These are phyloP conservation scores for Aspergillus chevalieri DNA, from an alignment of 2,329 filamentous ascomycete genomes.

Conservation along the genomic window DNA sequence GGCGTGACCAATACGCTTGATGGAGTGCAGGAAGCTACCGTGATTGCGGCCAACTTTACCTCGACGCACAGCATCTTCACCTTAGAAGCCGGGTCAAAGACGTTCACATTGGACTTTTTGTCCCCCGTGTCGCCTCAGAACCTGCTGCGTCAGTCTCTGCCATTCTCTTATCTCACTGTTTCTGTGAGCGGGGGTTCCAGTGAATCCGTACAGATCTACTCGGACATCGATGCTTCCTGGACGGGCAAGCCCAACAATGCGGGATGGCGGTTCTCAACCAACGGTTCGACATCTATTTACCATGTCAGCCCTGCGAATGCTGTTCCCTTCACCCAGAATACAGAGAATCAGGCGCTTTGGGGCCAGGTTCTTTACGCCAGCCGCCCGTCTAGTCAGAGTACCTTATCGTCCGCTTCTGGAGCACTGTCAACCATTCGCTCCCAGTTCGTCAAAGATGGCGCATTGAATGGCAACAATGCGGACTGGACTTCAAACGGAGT, in stretches of 20 bases:
- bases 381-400: constrained; percentile 16
- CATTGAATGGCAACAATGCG: constrained; percentile 15
- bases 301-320: constrained; percentile 21
- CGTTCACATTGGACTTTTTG: constrained; percentile 36
- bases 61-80: constrained; percentile 35
- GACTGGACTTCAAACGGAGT: constrained; percentile 22
- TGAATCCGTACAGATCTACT: constrained; percentile 32
- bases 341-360: constrained; percentile 31
- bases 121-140: constrained; percentile 37
- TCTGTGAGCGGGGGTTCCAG: constrained; percentile 18
- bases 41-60: constrained; percentile 28
- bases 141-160: constrained; percentile 34
- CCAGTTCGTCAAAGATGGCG: constrained; percentile 26
- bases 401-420: constrained; percentile 23
- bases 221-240: constrained; percentile 37
- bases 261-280: constrained; percentile 16
- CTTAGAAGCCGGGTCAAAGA: constrained; percentile 27
- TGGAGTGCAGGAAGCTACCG: constrained; percentile 21
- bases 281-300: constrained; percentile 23
- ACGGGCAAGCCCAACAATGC: constrained; percentile 25
- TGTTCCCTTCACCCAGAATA: constrained; percentile 24
- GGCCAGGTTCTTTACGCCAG: constrained; percentile 34
- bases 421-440: constrained; percentile 17
- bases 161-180: constrained; percentile 38
- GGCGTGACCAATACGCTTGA: constrained; percentile 24